A percentile compares a stretch with the other conserved stretches of the same genome.
Evolutionary conservation across 257 asterid species (phyloP).

Genomic region (Eustoma russellianum): DNA sequence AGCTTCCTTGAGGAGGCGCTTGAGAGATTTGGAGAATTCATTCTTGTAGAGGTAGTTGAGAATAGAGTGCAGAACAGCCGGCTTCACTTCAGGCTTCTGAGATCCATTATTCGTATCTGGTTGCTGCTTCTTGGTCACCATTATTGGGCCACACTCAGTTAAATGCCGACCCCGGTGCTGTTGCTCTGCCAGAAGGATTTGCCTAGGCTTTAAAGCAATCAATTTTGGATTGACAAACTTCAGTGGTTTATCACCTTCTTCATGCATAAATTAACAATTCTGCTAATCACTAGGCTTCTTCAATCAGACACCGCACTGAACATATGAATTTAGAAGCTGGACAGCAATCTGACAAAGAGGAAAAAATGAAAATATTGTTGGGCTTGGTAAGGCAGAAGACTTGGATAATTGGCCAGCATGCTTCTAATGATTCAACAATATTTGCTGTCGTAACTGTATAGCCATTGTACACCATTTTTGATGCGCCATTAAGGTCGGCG

Average conservation of each 20-base stretch:
- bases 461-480: too few relatives aligned
- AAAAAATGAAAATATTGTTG: too few relatives aligned
- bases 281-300: neutral
- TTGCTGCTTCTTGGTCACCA: conserved; percentile 14
- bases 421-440: too few relatives aligned
- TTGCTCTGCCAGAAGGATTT: conserved; percentile 22
- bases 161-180: neutral
- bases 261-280: too few relatives aligned
- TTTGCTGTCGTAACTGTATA: too few relatives aligned
- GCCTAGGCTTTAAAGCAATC: conserved; percentile 24
- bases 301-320: neutral
- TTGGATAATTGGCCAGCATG: too few relatives aligned
- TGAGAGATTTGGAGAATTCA: conserved; percentile 26
- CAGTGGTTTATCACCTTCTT: neutral
- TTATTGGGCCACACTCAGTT: neutral
- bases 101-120: neutral
- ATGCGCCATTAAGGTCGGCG: too few relatives aligned
- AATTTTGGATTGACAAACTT: conserved; percentile 5
- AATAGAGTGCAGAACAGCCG: conserved; percentile 17
- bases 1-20: conserved; percentile 22
- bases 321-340: too few relatives aligned
- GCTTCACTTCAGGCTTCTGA: conserved; percentile 1
- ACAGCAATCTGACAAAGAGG: too few relatives aligned
- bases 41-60: conserved; percentile 17
- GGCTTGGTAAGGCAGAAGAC: too few relatives aligned